Evolutionary conservation across 352 stramenopile genomes (phyloP), one percentile per base, ranked within the genome.

Genomic region (Pythium oligandrum): DNA sequence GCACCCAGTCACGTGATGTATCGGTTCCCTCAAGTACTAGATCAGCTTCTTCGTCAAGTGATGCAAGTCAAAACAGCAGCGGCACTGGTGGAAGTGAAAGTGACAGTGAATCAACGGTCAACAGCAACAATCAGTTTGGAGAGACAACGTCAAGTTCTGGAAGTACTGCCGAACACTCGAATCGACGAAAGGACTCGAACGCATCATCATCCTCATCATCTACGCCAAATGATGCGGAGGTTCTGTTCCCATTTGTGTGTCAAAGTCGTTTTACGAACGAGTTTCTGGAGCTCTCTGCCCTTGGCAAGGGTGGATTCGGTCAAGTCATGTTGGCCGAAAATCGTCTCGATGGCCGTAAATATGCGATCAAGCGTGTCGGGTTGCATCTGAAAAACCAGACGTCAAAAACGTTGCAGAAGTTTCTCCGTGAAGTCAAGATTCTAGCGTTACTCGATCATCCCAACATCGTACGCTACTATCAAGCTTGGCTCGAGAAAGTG

Each of bases 301-400:
- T 98, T 47, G 95, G 93, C 11, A 84, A 96, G 63, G 95, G 95
- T 43, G 95, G 93, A 1, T 97, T 97, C 37, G 95, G 95, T 11
- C 88, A 98, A 76, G 95, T 98, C 4, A 91, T 97, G 50, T 79
- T 97, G 34, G 90, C 89, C 9, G 83, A 96, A 48, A 98, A 98
- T 68, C 86, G 91, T 5, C 67, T 98, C 0, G 95, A 98, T 71
- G 81, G 92, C 30, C 78, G 91, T 55, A 85, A 95, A 38, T 97
- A 97, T 64, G 95, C 93, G 1, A 90, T 98, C 42, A 98, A 98
- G 66, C 78, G 83, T 38, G 78, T 93, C 26, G 83, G 80, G n/a
- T 61, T 91, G 4, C 80, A 88, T 48, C 51, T 93, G 35, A 88
- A 89, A 56, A 84, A 91, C 50, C 83, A 93, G 52, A 95, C 87